A percentile compares a stretch with the other conserved stretches of the same genome.
Conservation (phyloP, 2,329 filamentous ascomycete species). For the Lecanicillium sp. region DNA sequence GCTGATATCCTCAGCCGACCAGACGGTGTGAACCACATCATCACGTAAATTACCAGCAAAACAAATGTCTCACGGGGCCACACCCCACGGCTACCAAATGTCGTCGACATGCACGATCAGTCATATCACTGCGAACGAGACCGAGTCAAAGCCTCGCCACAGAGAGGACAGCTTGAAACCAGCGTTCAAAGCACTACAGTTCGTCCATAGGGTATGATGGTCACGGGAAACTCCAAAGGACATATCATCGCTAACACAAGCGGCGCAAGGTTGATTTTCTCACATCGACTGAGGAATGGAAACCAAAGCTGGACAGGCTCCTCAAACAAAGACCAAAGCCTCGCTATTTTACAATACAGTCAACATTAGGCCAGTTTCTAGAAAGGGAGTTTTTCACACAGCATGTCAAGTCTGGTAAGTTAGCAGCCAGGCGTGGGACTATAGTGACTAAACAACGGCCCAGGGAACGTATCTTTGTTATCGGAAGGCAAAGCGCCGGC, state of each 20-base stretch:
- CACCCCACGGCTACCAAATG: constrained; percentile 40
- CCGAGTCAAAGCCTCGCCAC: no score
- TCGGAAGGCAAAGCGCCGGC: constrained; percentile 65
- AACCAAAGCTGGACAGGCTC: constrained; percentile 45
- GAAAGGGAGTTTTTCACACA: constrained; percentile 70
- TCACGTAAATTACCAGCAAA: no score
- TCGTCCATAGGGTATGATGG: constrained; percentile 47
- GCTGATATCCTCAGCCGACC: no score
- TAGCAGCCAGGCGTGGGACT: neutral
- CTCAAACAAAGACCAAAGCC: constrained; percentile 26
- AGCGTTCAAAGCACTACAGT: constrained; percentile 53
- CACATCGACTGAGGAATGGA: constrained; percentile 56
- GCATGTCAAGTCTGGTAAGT: constrained; percentile 70
- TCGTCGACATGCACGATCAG: constrained; percentile 65
- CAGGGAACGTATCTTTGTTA: constrained; percentile 74
- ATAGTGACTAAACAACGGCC: neutral
- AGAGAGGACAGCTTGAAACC: no score
- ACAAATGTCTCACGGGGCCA: constrained; percentile 36
- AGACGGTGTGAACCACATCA: no score
- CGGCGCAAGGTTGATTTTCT: constrained; percentile 55
- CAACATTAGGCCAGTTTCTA: constrained; percentile 65
- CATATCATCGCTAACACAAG: neutral
- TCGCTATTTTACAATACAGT: constrained; percentile 58
- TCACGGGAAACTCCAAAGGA: no score
- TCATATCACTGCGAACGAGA: no score